Evolutionary conservation across 1,139 yeast species (phyloP).

Genomic region (Candida pseudocylindracea): DNA sequence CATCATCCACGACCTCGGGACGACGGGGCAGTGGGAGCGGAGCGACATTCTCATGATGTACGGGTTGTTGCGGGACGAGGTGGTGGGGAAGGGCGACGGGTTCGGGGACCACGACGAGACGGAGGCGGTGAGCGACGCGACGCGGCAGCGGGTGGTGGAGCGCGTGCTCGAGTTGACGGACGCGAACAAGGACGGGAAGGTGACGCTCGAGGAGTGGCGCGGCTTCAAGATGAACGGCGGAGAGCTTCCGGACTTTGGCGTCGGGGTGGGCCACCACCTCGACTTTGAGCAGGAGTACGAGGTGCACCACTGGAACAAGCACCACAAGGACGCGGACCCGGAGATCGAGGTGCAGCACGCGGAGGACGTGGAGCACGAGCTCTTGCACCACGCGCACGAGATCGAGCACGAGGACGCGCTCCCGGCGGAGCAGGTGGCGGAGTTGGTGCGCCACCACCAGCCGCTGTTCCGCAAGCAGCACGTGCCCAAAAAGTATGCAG

Average conservation of each 20-base stretch:
- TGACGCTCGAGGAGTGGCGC: conserved; percentile 52
- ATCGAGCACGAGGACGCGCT: conserved; percentile 18
- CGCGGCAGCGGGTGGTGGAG: conserved; percentile 30
- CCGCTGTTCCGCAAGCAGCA: no score
- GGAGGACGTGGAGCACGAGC: conserved; percentile 80
- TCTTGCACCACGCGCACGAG: conserved; percentile 72
- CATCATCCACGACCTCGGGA: conserved; percentile 49
- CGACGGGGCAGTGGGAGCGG: conserved; percentile 27
- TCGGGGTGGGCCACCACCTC: conserved; percentile 93
- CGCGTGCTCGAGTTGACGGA: conserved; percentile 42
- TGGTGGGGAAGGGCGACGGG: conserved; percentile 81
- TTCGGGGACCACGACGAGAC: conserved; percentile 55
- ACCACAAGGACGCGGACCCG: conserved; percentile 66
- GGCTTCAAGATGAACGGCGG: conserved; percentile 40
- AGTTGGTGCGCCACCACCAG: no score
- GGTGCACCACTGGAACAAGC: conserved; percentile 84
- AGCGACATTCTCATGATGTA: conserved; percentile 59
- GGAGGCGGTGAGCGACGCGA: conserved; percentile 27
- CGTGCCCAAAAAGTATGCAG: no score
- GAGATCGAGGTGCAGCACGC: conserved; percentile 60
- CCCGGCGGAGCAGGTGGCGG: no score
- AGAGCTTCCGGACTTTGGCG: conserved; percentile 76
- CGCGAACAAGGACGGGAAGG: conserved; percentile 36
- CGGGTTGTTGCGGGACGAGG: conserved; percentile 50
- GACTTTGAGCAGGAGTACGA: conserved; percentile 90